Percentiles rank a stretch among this genome's conserved stretches.
phyloP scores from a whole-genome alignment of 805 yeast genomes.

The Sungouiella thailandica region DNA sequence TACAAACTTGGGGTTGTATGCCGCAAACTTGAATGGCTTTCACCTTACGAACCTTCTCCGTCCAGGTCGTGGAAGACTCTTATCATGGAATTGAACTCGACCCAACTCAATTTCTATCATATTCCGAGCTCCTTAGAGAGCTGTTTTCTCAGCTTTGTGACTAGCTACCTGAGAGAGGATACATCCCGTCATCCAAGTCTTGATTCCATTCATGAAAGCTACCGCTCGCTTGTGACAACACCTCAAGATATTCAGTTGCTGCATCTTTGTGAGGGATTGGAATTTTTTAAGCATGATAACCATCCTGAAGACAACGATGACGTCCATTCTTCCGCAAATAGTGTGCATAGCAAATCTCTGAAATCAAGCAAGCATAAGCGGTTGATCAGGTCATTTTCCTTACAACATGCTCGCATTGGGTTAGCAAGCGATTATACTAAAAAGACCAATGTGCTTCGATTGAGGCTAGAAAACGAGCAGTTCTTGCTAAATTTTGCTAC shows the following conservation, averaged over 20 bases:
- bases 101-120: conserved; percentile 70
- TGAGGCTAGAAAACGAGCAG: conserved; percentile 83
- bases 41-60: conserved; percentile 70
- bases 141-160: conserved; percentile 13
- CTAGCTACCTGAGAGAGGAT: background rate
- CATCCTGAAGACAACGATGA: background rate
- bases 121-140: conserved; percentile 32
- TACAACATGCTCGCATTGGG: conserved; percentile 83
- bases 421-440: conserved; percentile 81
- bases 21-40: conserved; percentile 69
- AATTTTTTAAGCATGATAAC: conserved; percentile 1
- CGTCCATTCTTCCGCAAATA: background rate
- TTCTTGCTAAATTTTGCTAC: conserved; percentile 60
- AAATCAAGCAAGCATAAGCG: conserved; percentile 2
- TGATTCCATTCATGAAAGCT: background rate
- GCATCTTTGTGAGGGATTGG: conserved; percentile 7
- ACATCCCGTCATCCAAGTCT: background rate
- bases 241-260: conserved; percentile 7
- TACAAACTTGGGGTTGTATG: conserved; percentile 51
- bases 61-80: conserved; percentile 66
- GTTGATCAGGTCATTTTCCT: conserved; percentile 61
- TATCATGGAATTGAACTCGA: conserved; percentile 75
- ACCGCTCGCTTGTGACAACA: conserved; percentile 10
- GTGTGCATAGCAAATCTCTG: background rate
- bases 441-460: conserved; percentile 59